Base-by-base conservation (phyloP, 768 basidiomycete species). In the Collybiopsis luxurians region DNA sequence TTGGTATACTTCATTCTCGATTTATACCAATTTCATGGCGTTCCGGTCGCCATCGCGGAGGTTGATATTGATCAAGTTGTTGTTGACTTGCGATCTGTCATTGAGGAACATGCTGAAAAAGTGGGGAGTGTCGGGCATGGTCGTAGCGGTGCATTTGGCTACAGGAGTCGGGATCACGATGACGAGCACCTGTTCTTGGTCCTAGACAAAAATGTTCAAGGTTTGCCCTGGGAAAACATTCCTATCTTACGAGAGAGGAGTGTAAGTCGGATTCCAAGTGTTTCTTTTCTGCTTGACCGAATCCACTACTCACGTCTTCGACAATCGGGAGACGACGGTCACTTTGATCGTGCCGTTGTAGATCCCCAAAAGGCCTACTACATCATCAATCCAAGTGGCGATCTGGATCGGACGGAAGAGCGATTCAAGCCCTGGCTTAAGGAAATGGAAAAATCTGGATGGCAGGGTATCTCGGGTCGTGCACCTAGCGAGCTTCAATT, bases 201-300 rank as follows among this genome's bases (percentile, higher is more conserved):
- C 19, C 78, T 98, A 48, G 97, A 98, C 71, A 92, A 91, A 71
- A 86, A 90, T 57, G 74, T 95, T 11, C 92, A 95, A 65, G 84
- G 85, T 0, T 78, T 98, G 55, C 95, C 97, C 2, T 98, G 96
- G 96, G 97, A 98, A 71, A 95, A 90, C 24, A 84, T 98, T 13
- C 95, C 96, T 0, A 81, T 87, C 40, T 73, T 98, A 11, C 80
- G 92, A 40, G 92, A 89, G 9, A 79, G 87, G 48, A 91, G 94
- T 53, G 82, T 98, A 66, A 95, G 92, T 66, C 87, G 97, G n/a
- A 86, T 98, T 60, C 97, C 97, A 2, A 92, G 89, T 34, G 67
- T 95, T 38, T 83, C 91, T 56, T 98, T 98, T 77, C 74, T 99
- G 19, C 70, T 90, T 23, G 97, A 99, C 67, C 81, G 95, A 26